Evolutionary conservation across 2,329 filamentous ascomycete genomes (phyloP), one percentile per base, ranked within the genome.

Genomic region (Botryotinia convoluta): DNA sequence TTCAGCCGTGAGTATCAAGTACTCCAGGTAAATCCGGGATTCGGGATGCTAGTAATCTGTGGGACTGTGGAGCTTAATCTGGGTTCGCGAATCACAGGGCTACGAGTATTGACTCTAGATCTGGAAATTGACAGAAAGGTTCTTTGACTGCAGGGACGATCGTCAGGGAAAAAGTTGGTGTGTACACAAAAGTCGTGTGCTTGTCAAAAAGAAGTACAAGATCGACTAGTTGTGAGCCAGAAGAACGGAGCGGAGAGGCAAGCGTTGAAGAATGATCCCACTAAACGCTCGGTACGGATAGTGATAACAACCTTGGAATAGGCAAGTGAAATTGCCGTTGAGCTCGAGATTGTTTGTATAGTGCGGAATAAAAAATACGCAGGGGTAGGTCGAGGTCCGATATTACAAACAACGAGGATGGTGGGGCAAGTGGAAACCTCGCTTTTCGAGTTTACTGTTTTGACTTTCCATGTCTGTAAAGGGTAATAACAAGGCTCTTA

Each of bases 121-220:
- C 76, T 79, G 67, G 74, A 54, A 72, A 57, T 73, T 71, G 75
- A 77, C 64, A 68, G 74, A 69, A 61, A 71, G 63, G 45, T 42
- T 61, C 60, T 69, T 76, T 74, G 69, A 78, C 72, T 77, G 75
- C 75, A 78, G 71, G 77, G 77, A 74, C 74, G 77, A 79, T 80
- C 77, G 76, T 65, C 72, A 74, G 57, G 72, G 60, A 70, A 65
- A 73, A 63, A 22, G 54, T 61, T 69, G 74, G 75, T 74, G 65
- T 75, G 74, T 73, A 73, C 72, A 77, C 72, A 75, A 76, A 77
- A 64, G 45, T 72, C n/a, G 70, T 67, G 70, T 72, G 61, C 71
- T 74, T 76, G 74, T 69, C 75, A 74, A 76, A 76, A 76, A 69
- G 62, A 75, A 72, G 71, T 32, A 62, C 51, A 69, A 69, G 63